Percentiles rank a stretch among this genome's conserved stretches.
phyloP scores from a whole-genome alignment of 2,329 filamentous ascomycete genomes.

The Colletotrichum tropicicola region DNA sequence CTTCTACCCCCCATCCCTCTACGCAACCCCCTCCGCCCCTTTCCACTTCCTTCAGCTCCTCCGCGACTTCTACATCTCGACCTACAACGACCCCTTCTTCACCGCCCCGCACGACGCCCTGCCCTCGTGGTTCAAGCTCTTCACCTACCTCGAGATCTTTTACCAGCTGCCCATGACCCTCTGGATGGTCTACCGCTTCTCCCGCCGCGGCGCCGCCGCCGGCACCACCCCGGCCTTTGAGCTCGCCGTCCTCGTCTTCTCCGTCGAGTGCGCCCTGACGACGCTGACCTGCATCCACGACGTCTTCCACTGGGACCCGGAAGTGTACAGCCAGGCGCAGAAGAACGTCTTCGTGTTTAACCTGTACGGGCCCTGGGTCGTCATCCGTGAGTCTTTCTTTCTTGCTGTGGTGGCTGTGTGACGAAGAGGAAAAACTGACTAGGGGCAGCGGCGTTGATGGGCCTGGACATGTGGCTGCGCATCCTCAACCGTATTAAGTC shows the following conservation, averaged over 20 bases:
- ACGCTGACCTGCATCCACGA: conserved; percentile 61
- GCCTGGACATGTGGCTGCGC: conserved; percentile 63
- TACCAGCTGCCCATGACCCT: conserved; percentile 59
- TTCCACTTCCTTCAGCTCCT: conserved; percentile 57
- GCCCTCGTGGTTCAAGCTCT: conserved; percentile 60
- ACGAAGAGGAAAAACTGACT: too few relatives aligned
- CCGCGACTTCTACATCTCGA: conserved; percentile 55
- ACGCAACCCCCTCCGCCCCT: conserved; percentile 49
- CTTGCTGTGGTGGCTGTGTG: not conserved
- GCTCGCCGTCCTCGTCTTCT: conserved; percentile 61
- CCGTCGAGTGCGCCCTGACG: conserved; percentile 59
- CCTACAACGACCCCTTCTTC: conserved; percentile 64
- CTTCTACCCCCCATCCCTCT: conserved; percentile 60
- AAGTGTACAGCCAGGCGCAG: conserved; percentile 51
- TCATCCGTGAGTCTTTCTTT: conserved; percentile 56
- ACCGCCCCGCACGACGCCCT: conserved; percentile 42
- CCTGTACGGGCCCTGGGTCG: conserved; percentile 60
- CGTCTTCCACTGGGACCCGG: conserved; percentile 56
- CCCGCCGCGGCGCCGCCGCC: conserved; percentile 37
- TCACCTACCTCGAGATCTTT: conserved; percentile 58
- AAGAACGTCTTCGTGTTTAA: conserved; percentile 57
- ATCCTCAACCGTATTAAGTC: conserved; percentile 53
- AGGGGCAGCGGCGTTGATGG: conserved; percentile 57
- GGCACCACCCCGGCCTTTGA: conserved; percentile 50
- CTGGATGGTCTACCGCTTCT: conserved; percentile 56